Conservation (phyloP, 208 protist species). For the Leishmania tarentolae region DNA sequence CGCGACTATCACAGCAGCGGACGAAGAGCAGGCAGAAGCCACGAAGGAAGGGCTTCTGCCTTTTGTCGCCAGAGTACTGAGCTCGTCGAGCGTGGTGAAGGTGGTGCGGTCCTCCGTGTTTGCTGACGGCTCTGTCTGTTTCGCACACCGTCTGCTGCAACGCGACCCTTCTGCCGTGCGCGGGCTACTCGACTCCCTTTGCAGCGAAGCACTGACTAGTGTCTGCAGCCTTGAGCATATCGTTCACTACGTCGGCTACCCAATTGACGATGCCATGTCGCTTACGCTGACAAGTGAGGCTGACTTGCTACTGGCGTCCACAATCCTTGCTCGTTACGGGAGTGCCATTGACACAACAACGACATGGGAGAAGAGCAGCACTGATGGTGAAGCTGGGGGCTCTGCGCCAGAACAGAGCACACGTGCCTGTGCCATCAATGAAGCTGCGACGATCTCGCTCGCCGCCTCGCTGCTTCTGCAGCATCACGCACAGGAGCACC, state of each 20-base stretch:
- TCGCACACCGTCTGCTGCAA: background rate
- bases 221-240: conserved; percentile 17
- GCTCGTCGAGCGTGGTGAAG: background rate
- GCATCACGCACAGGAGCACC: background rate
- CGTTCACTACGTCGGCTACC: conserved; percentile 11
- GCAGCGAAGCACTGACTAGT: background rate
- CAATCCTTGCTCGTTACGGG: background rate
- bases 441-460: background rate
- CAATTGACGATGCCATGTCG: background rate
- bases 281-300: background rate
- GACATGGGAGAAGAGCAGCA: no score
- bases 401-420: background rate
- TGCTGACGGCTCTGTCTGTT: no score
- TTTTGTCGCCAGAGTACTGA: background rate
- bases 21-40: background rate
- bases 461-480: conserved; percentile 7
- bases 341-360: background rate
- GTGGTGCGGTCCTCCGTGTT: background rate
- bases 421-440: background rate
- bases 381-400: background rate
- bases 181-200: background rate
- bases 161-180: background rate
- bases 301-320: conserved; percentile 2
- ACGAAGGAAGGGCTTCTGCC: background rate
- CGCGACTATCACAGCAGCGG: background rate